These are phyloP conservation scores for Prunus salicina DNA, from an alignment of 306 rosid species.

Conservation along the genomic window DNA sequence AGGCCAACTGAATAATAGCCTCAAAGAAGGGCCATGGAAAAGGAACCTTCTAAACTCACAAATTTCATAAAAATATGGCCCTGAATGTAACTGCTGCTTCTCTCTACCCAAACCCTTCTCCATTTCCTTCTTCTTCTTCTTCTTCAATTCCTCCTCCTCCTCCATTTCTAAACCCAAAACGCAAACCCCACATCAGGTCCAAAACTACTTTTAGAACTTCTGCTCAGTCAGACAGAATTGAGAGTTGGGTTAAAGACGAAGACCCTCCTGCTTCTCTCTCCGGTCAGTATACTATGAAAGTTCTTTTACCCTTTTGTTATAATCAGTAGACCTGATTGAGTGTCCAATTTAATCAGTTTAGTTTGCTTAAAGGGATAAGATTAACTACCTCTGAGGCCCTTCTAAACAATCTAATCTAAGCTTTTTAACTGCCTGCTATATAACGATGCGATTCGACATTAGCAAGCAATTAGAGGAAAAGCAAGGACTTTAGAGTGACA, in stretches of 20 bases:
- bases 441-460: neutral
- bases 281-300: constrained; percentile 29
- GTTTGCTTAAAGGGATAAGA: neutral
- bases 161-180: constrained; percentile 35
- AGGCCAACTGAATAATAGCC: constrained; percentile 15
- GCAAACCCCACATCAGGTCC: constrained; percentile 32
- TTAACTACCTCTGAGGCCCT: neutral
- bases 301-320: neutral
- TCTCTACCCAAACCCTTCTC: constrained; percentile 37
- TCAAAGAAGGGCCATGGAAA: constrained; percentile 9
- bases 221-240: constrained; percentile 62
- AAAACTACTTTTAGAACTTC: constrained; percentile 33
- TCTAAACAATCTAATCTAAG: neutral
- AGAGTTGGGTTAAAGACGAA: constrained; percentile 45
- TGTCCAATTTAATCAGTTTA: neutral
- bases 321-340: neutral
- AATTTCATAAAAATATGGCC: constrained; percentile 48
- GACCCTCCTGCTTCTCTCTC: constrained; percentile 47
- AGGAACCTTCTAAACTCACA: neutral
- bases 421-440: neutral
- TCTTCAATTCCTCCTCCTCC: constrained; percentile 11
- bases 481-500: neutral
- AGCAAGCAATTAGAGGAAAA: neutral
- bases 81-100: constrained; percentile 46
- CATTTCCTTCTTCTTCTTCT: constrained; percentile 6